Percentiles rank a stretch among this genome's conserved stretches.
Evolutionary conservation across 495 filamentous ascomycete genomes (phyloP).

Genomic region (Penicillium lagena): DNA sequence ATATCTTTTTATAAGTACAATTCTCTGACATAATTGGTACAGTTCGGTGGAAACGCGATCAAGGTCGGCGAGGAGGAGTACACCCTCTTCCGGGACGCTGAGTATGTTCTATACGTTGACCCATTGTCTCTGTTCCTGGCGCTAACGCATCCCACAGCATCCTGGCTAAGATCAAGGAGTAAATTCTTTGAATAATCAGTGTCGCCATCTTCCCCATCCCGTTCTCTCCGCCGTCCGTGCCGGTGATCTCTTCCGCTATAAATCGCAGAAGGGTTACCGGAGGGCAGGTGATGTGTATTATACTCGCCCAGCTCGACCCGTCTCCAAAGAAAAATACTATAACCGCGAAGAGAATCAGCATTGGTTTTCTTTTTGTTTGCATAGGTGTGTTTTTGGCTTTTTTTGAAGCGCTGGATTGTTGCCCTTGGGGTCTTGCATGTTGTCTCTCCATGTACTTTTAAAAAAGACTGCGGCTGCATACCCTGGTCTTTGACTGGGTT

Average conservation of each 20-base stretch:
- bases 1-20: too few relatives aligned
- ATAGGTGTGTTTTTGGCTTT: slow-evolving; percentile 18
- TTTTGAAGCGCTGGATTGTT: slow-evolving; percentile 39
- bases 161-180: slow-evolving; percentile 88
- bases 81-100: slow-evolving; percentile 90
- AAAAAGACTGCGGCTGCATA: slow-evolving; percentile 15
- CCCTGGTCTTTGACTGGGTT: slow-evolving; percentile 2
- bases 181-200: slow-evolving; percentile 22
- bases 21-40: slow-evolving; percentile 5
- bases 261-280: slow-evolving; percentile 4
- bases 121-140: background rate
- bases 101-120: slow-evolving; percentile 54
- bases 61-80: slow-evolving; percentile 98
- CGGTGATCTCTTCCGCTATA: slow-evolving; percentile 2
- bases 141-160: slow-evolving; percentile 46
- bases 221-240: slow-evolving; percentile 5
- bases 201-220: slow-evolving; percentile 14
- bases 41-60: slow-evolving; percentile 94
- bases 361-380: slow-evolving; percentile 16
- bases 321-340: slow-evolving; percentile 14
- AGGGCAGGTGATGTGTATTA: slow-evolving; percentile 26
- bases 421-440: slow-evolving; percentile 34
- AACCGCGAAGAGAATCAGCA: background rate
- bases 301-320: slow-evolving; percentile 28
- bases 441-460: slow-evolving; percentile 34